phyloP scores from a whole-genome alignment of 2,329 filamentous ascomycete species.

The Hansfordia pulvinata region DNA sequence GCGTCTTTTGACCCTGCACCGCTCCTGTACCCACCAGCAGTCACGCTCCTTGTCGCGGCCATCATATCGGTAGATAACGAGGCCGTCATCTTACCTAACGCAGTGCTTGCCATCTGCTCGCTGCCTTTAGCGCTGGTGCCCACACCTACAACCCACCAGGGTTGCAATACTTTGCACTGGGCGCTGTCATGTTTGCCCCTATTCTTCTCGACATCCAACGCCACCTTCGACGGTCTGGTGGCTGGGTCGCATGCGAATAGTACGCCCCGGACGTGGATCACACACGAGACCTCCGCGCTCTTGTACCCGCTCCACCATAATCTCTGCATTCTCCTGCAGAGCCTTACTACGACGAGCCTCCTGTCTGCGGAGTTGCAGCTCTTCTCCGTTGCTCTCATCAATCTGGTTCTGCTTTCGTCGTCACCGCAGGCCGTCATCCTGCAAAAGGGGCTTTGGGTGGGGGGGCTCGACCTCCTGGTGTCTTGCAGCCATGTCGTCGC shows the following conservation, averaged over 20 bases:
- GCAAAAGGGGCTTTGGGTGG: slow-evolving; percentile 72
- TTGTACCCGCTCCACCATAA: slow-evolving; percentile 78
- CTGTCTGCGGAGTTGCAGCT: slow-evolving; percentile 79
- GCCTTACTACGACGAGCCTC: slow-evolving; percentile 79
- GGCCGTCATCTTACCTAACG: slow-evolving; percentile 57
- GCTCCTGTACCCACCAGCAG: slow-evolving; percentile 68
- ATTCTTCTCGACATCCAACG: slow-evolving; percentile 25
- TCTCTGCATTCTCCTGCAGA: slow-evolving; percentile 58
- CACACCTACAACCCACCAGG: slow-evolving; percentile 37
- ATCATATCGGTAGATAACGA: slow-evolving; percentile 52
- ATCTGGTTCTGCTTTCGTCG: slow-evolving; percentile 61
- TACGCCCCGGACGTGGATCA: slow-evolving; percentile 17
- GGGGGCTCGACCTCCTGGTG: slow-evolving; percentile 65
- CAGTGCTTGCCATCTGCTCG: slow-evolving; percentile 68
- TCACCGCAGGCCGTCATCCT: slow-evolving; percentile 79
- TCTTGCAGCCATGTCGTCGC: slow-evolving; percentile 60
- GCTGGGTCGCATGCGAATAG: slow-evolving; percentile 8
- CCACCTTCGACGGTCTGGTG: slow-evolving; percentile 15
- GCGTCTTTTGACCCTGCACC: slow-evolving; percentile 81
- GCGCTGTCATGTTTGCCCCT: slow-evolving; percentile 59
- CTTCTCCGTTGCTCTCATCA: slow-evolving; percentile 69
- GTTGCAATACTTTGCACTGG: slow-evolving; percentile 66
- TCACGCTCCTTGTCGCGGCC: slow-evolving; percentile 66
- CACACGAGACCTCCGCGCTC: slow-evolving; percentile 45
- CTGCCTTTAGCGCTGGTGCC: slow-evolving; percentile 64